Base-by-base conservation (phyloP, 192 early-diverging fungal genomes). In the Oehlia diaphana region DNA sequence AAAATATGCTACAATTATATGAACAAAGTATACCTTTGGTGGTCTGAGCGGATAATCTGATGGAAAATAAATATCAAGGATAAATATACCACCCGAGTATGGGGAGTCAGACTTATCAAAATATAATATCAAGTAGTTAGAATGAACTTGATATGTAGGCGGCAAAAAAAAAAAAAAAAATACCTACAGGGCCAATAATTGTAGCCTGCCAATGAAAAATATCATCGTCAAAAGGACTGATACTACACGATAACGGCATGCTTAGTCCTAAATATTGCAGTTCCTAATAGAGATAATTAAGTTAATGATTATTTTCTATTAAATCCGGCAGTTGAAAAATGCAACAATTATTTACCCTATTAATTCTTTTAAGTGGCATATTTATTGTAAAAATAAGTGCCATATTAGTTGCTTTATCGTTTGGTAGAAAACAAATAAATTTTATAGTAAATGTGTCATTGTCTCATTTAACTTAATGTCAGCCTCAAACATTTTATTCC, bases 41-140 rank as follows among this genome's bases (percentile, higher is more conserved):
- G 96, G 96, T 90, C 97, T 98, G 88, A 97, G 98, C 50, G 96
- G 96, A 80, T 97, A 98, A 84, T 98, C 97, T 63, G 95, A 97
- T 10, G 98, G 98, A 86, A 99, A 99, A 85, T 95, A 92, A 84
- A 99, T 99, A 44, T 93, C 89, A 79, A 99, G 89, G 91, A 98
- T 97, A 90, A 97, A 99, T 39, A 99, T 94, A 78, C 98, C 98
- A 64, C 93, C 94, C 75, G 89, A 78, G 82, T 96, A 99, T 76
- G 98, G 97, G 80, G 94, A 95, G 83, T 97, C 96, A 50, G 84
- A 74, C 95, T 97, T 87, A 64, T 69, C n/a, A 21, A 58, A 12
- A 63, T 19, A 44, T 42, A 42, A 42, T 8, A 42, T 42, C 35
- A 37, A 37, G 7, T 42, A 8, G 7, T 42, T 42, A 42, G 39